Conservation (phyloP, 768 basidiomycete genomes). For the Boletus coccyginus region DNA sequence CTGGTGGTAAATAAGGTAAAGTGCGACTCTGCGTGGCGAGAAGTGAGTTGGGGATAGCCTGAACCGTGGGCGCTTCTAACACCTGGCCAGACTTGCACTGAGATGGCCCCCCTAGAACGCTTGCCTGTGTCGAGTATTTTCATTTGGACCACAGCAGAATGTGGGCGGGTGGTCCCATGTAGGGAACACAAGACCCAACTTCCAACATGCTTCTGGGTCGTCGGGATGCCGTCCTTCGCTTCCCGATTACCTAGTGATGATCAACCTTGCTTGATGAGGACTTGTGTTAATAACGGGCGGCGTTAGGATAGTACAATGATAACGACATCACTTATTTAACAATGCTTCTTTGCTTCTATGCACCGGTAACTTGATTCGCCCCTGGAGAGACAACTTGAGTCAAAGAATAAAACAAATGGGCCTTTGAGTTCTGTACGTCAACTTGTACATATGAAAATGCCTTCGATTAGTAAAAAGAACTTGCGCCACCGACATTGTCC, state of each 20-base stretch:
- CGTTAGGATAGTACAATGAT: slow-evolving; percentile 96
- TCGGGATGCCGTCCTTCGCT: slow-evolving; percentile 6
- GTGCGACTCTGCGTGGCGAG: not conserved
- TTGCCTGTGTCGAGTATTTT: not conserved
- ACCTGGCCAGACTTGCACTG: not conserved
- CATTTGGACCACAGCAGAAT: not conserved
- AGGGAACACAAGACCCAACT: not conserved
- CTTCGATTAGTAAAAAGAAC: slow-evolving; percentile 89
- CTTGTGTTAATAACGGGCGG: slow-evolving; percentile 79
- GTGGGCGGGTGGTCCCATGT: not conserved
- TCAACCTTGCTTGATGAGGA: slow-evolving; percentile 96
- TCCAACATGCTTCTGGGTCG: not conserved
- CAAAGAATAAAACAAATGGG: not conserved
- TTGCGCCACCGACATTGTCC: slow-evolving; percentile 92
- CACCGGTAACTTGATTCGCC: not conserved
- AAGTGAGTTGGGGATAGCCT: slow-evolving; percentile 1
- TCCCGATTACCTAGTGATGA: slow-evolving; percentile 90
- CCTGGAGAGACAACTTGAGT: not conserved
- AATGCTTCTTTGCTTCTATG: slow-evolving; percentile 10
- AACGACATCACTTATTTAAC: slow-evolving; percentile 90
- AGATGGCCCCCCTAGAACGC: slow-evolving; percentile 4
- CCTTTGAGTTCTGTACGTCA: slow-evolving; percentile 13
- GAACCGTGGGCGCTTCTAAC: not conserved
- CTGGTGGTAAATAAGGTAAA: not conserved
- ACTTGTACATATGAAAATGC: slow-evolving; percentile 67